Evolutionary conservation across 202 grass and related monocot genomes (phyloP).

Genomic region (Eragrostis tef): DNA sequence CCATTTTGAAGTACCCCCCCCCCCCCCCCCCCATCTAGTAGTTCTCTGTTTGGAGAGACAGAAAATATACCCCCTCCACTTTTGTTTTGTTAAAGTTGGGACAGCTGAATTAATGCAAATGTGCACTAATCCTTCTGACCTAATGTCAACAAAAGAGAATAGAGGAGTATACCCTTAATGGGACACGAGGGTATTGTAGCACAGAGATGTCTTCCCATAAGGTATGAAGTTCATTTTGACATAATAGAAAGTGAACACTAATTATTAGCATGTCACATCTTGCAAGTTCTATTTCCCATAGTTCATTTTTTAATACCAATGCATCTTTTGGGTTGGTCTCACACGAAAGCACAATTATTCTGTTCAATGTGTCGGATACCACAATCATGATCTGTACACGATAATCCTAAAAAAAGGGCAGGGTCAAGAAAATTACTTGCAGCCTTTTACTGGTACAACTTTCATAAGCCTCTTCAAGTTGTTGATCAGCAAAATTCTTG

Average conservation of each 20-base stretch:
- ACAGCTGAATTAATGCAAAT: no score
- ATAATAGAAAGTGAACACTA: neutral
- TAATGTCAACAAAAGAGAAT: no score
- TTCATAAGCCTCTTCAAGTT: constrained; percentile 95
- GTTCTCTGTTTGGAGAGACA: neutral
- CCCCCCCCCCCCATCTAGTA: no score
- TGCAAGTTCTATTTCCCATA: neutral
- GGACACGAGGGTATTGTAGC: neutral
- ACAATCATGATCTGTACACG: constrained; percentile 13
- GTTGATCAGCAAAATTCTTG: constrained; percentile 87
- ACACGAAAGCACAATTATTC: constrained; percentile 6
- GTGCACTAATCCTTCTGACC: no score
- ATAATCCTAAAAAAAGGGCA: constrained; percentile 26
- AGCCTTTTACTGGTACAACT: constrained; percentile 79
- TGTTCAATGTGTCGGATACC: neutral
- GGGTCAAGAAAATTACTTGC: constrained; percentile 72
- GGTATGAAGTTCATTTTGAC: neutral
- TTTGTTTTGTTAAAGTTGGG: no score
- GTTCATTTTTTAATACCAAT: neutral
- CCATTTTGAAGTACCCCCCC: no score
- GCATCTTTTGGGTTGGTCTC: constrained; percentile 13
- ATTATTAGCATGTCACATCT: neutral
- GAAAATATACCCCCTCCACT: no score
- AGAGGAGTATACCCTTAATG: neutral
- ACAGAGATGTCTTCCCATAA: constrained; percentile 10